Evolutionary conservation across 345 rosid species (phyloP), one percentile per base, ranked within the genome.

Genomic region (Hibiscus trionum): DNA sequence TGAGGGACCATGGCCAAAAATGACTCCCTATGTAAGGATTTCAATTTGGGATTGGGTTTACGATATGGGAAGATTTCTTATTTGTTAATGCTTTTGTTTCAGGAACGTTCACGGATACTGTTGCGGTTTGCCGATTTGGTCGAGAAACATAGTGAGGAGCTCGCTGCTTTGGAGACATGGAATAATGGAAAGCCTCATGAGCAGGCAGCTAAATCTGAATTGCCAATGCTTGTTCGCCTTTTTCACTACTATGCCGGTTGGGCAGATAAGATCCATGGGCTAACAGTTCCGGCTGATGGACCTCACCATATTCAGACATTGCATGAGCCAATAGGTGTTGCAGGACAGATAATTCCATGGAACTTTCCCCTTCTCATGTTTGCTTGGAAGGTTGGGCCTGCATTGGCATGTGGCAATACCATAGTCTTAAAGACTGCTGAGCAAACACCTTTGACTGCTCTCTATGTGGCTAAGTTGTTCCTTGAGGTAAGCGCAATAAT

Each of bases 131-230:
- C 97, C 1, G 98, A 92, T 81, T 87, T 95, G 84, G 80, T 95
- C 9, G 98, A 95, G 80, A 90, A 88, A 81, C 92, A 95, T 72
- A 87, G 75, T 26, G 91, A 92, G 27, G 97, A 95, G 76, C 80
- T 95, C 10, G 99, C 98, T 1, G 80, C 97, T 58, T 80, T 95
- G 4, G 99, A 95, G 86, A 80, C 97, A 52, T 95, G 99, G 99
- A 86, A 95, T 77, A 89, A 88, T 78, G 99, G 99, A 74, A 95
- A 95, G 81, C 89, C 93, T 61, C 84, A 79, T 73, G 88, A 86
- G 77, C 99, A 95, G 72, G 37, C 99, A 47, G 78, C 76, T 26
- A 81, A 75, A 27, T 2, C 73, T 0, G 99, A 95, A 80, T 49
- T 92, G 47, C 98, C 99, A 8, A 70, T 87, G 91, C 33, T 89